Evolutionary conservation across 169 alveolate species (phyloP), one percentile per base, ranked within the genome.

Genomic region (Plasmodium gaboni): DNA sequence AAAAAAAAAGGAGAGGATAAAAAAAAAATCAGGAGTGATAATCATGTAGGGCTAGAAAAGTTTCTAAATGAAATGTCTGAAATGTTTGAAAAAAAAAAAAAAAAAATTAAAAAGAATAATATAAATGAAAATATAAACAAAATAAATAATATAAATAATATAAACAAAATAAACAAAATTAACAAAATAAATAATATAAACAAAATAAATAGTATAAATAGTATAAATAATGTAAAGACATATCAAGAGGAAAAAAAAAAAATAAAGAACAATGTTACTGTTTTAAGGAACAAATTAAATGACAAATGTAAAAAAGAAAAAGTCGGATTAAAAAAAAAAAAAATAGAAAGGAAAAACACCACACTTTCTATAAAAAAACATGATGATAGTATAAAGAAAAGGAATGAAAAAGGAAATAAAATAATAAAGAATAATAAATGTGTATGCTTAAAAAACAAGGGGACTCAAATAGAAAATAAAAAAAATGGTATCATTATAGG

Each of bases 31-130:
- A 5, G 5, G 22, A 7, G 46, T 12, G 42, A 26, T 38, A 15
- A 65, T 1, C 19, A 24, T 3, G 13, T 38, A 28, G 24, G 15
- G 5, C 15, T 65, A 38, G 55, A 65, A 10, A 24, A 12, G 10
- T 65, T 65, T 65, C 15, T 65, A 0, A 28, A 32, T 24, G 22
- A 65, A 28, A 65, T 65, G 73, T 28, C 28, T 32, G 73, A 0
- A 65, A 32, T 10, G 13, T 24, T 65, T 15, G 55, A 32, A 65
- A 65, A 53, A 13, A 71, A 51, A 65, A 9, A 24, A 38, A 4
- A 50, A 8, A 46, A n/a, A 42, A 71, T 48, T 24, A 71, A 22
- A 60, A 15, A 15, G 44, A 8, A 15, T 17, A 1, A 26, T 24
- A 24, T 19, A 60, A 60, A 60, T 22, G 10, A 4, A 15, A 4